A percentile compares a stretch with the other conserved stretches of the same genome.
Conservation (phyloP, 345 rosid species). For the Sapria himalayana region DNA sequence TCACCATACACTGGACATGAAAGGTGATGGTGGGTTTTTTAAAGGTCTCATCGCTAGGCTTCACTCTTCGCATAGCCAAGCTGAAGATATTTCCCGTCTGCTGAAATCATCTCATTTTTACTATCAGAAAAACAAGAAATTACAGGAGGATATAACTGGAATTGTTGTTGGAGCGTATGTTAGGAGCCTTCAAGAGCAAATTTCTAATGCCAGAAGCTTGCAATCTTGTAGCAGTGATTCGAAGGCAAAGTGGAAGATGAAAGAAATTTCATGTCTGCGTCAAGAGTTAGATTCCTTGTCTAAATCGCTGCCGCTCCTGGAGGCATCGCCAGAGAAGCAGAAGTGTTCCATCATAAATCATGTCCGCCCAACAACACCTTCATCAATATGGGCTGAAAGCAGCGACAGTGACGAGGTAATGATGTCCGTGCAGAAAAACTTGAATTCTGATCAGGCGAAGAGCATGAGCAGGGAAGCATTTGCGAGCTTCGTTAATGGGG, state of each 20-base stretch:
- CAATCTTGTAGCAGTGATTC: no score
- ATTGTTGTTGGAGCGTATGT: constrained; percentile 42
- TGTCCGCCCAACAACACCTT: constrained; percentile 14
- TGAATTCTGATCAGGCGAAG: constrained; percentile 20
- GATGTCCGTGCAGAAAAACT: constrained; percentile 24
- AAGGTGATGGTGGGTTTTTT: constrained; percentile 22
- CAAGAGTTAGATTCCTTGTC: constrained; percentile 46
- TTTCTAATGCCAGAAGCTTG: no score
- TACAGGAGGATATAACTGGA: constrained; percentile 17
- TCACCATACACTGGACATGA: constrained; percentile 23
- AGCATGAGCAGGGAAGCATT: constrained; percentile 26
- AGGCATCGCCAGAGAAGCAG: constrained; percentile 39
- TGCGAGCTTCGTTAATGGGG: constrained; percentile 31
- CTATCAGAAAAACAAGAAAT: no score
- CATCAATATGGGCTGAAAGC: constrained; percentile 31
- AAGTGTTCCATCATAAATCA: constrained; percentile 39
- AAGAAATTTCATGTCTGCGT: constrained; percentile 44
- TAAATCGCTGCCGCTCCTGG: constrained; percentile 27
- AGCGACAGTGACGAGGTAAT: constrained; percentile 40
- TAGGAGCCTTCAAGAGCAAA: no score
- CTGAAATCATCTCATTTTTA: no score
- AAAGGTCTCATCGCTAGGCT: constrained; percentile 9
- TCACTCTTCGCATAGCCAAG: constrained; percentile 1
- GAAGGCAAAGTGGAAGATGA: constrained; percentile 28
- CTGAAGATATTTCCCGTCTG: constrained; percentile 1